Evolutionary conservation across 2,329 filamentous ascomycete species (phyloP).

Genomic region (Metarhizium anisopliae): DNA sequence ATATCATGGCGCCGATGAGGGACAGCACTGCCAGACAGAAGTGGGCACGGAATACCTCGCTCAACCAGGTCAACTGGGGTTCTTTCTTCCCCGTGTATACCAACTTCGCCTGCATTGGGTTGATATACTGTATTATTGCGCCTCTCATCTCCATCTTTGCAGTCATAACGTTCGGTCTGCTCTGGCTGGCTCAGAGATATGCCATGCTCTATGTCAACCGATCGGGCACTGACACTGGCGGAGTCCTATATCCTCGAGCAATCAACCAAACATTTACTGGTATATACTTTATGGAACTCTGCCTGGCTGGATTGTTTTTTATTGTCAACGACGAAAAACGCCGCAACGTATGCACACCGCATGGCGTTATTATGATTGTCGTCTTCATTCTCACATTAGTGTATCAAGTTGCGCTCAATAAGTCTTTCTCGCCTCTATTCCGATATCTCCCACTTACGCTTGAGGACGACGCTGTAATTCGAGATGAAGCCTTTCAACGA

Average conservation of each 20-base stretch:
- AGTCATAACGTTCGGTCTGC: conserved; percentile 79
- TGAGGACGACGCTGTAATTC: conserved; percentile 87
- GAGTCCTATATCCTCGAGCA: conserved; percentile 81
- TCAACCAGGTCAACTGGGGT: conserved; percentile 79
- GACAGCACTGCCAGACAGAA: conserved; percentile 78
- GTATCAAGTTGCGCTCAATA: conserved; percentile 75
- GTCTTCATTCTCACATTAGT: conserved; percentile 59
- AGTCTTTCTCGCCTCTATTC: conserved; percentile 75
- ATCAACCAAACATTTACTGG: conserved; percentile 95
- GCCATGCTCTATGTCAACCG: conserved; percentile 92
- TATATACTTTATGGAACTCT: conserved; percentile 89
- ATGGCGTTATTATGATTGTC: conserved; percentile 80
- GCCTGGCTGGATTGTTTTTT: conserved; percentile 84
- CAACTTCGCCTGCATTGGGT: conserved; percentile 85
- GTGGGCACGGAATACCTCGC: conserved; percentile 72
- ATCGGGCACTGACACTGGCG: conserved; percentile 84
- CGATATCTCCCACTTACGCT: conserved; percentile 88
- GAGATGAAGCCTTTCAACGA: conserved; percentile 80
- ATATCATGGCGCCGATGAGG: conserved; percentile 67
- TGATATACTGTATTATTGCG: conserved; percentile 83
- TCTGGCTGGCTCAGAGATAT: conserved; percentile 95
- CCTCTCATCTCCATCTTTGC: conserved; percentile 91
- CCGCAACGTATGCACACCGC: conserved; percentile 54
- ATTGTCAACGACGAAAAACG: conserved; percentile 51
- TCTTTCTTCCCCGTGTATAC: conserved; percentile 94